phyloP scores from a whole-genome alignment of 2,329 filamentous ascomycete species.

The Fusarium scirpi region DNA sequence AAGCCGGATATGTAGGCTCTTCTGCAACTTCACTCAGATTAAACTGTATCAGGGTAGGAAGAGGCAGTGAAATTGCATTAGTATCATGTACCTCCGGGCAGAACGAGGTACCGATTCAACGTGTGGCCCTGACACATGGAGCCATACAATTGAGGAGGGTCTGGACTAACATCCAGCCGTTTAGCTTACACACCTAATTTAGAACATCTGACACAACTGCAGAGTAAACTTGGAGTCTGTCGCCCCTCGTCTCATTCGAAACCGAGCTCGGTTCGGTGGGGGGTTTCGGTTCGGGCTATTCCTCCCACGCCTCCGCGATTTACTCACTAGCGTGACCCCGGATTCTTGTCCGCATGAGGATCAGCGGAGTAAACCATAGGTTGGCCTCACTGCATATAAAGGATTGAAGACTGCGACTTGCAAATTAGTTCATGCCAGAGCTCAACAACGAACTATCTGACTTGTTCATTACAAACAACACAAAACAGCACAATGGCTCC shows the following conservation, averaged over 20 bases:
- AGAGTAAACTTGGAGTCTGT: not conserved
- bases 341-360: constrained; percentile 1
- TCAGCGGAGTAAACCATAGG: not conserved
- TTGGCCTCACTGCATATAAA: constrained; percentile 9
- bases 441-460: not conserved
- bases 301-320: not conserved
- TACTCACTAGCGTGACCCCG: constrained; percentile 3
- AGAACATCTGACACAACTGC: not conserved
- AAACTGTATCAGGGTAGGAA: accelerated
- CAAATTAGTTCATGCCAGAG: not conserved
- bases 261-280: constrained; percentile 14
- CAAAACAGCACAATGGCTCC: constrained; percentile 13
- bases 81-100: not conserved
- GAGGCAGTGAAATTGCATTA: not conserved
- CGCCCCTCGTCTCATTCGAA: not conserved
- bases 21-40: too few species aligned
- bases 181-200: not conserved
- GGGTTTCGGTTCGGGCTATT: constrained; percentile 13
- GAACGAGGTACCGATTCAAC: not conserved
- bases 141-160: not conserved
- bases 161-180: accelerated
- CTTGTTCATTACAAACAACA: not conserved
- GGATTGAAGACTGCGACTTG: not conserved
- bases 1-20: too few species aligned
- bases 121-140: accelerated